phyloP scores from a whole-genome alignment of 1,284 basidiomycete genomes.

The Exobasidium rhododendri region DNA sequence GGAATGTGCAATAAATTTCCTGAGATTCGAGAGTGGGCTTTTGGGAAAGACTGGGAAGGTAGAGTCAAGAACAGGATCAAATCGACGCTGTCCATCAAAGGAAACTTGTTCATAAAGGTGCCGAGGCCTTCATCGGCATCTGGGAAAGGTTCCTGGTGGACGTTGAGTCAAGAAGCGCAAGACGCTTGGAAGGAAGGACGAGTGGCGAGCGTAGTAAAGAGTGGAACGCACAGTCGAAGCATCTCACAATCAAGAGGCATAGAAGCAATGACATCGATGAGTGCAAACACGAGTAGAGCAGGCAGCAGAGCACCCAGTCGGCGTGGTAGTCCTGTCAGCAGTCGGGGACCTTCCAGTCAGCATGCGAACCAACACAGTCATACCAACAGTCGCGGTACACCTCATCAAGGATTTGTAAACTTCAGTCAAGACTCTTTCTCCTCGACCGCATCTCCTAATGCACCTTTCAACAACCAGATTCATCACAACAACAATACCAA shows the following conservation, averaged over 20 bases:
- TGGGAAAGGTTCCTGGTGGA: constrained; percentile 53
- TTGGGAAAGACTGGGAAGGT: constrained; percentile 51
- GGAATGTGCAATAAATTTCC: constrained; percentile 50
- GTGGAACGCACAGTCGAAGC: constrained; percentile 29
- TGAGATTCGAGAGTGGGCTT: constrained; percentile 50
- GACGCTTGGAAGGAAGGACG: constrained; percentile 48
- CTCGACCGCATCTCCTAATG: background rate
- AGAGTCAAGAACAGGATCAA: constrained; percentile 54
- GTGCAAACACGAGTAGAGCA: constrained; percentile 26
- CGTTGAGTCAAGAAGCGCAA: constrained; percentile 45
- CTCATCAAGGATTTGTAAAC: background rate
- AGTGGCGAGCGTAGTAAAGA: constrained; percentile 44
- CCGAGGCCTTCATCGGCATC: constrained; percentile 43
- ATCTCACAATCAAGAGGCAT: background rate
- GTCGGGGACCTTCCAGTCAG: constrained; percentile 25
- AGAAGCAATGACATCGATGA: constrained; percentile 2
- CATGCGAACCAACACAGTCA: constrained; percentile 26
- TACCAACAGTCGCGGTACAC: background rate
- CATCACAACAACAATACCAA: background rate
- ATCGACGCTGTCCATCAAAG: constrained; percentile 52
- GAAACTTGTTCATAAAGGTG: constrained; percentile 51
- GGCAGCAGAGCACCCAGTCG: constrained; percentile 28
- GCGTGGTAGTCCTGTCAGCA: constrained; percentile 12
- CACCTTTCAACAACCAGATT: background rate
- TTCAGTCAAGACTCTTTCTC: background rate